Evolutionary conservation across 371 early-diverging fungal species (phyloP), one percentile per base, ranked within the genome.

Genomic region (Apophysomyces sp.): DNA sequence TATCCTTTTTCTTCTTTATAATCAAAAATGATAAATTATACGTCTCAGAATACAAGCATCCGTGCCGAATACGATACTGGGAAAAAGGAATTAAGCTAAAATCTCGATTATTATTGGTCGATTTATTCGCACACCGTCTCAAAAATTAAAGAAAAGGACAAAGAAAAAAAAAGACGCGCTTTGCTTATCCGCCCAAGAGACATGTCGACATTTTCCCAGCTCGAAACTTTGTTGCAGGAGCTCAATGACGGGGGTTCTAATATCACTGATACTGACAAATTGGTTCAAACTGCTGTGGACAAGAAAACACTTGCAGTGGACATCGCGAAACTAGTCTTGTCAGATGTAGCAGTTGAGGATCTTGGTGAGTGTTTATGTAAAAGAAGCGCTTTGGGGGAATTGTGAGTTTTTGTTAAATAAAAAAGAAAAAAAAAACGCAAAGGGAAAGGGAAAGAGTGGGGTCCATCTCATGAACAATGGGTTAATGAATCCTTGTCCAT

Each of bases 291-390:
- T 51, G 9, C 16, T 16, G 29, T 34, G 13, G 72, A 72, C 32
- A 49, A 56, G 12, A 66, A 66, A 24, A 21, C 69, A 13, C 36
- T 75, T 2, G 67, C 69, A 18, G 64, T 40, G 2, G 72, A 67
- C 34, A 69, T 75, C 34, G 63, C 76, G 1, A 60, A 36, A 4
- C 39, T 63, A 0, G 62, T 66, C 21, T 44, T 68, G 30, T 55
- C 69, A n/a, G 74, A 74, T 16, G 52, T 81, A 12, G 24, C 69
- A 11, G 71, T 68, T 0, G 52, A 71, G 9, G 70, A 78, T 60
- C 67, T 69, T 26, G 81, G 81, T 70, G 73, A 64, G 66, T 56
- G 30, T 54, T n/a, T n/a, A n/a, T n/a, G n/a, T n/a, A n/a, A n/a
- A n/a, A n/a, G n/a, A n/a, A n/a, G n/a, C n/a, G n/a, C n/a, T n/a